Percentiles rank a stretch among this genome's conserved stretches.
phyloP scores from a whole-genome alignment of 2,329 filamentous ascomycete genomes.

The Botrytis hyacinthi region DNA sequence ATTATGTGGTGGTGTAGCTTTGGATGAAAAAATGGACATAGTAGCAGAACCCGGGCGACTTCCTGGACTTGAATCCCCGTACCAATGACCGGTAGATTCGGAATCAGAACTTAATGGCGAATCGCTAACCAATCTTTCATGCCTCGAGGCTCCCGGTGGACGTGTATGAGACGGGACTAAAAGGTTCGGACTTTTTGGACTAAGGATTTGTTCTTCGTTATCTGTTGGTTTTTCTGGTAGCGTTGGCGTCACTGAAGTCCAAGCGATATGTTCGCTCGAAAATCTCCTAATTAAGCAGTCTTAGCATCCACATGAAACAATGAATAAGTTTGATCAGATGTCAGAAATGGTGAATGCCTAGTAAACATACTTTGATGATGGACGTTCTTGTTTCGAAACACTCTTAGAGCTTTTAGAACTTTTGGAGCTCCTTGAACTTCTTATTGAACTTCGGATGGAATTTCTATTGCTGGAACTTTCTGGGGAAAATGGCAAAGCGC shows the following conservation, averaged over 20 bases:
- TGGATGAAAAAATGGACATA: constrained; percentile 40
- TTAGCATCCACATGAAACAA: constrained; percentile 14
- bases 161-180: constrained; percentile 28
- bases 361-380: constrained; percentile 21
- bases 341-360: neutral
- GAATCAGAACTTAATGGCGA: constrained; percentile 33
- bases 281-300: constrained; percentile 24
- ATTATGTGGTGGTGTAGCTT: constrained; percentile 37
- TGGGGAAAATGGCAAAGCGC: constrained; percentile 14
- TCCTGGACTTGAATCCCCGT: constrained; percentile 33
- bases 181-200: constrained; percentile 31
- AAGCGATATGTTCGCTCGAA: constrained; percentile 31
- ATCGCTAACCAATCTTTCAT: constrained; percentile 37
- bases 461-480: constrained; percentile 13
- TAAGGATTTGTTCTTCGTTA: constrained; percentile 23
- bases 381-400: constrained; percentile 11
- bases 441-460: constrained; percentile 19
- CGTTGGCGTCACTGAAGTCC: constrained; percentile 28
- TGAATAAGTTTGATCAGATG: neutral
- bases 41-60: constrained; percentile 33
- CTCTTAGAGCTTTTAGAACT: neutral
- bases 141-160: constrained; percentile 27
- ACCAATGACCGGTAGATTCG: constrained; percentile 35
- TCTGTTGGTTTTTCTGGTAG: constrained; percentile 23
- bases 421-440: constrained; percentile 5